Conservation (phyloP, 2,329 filamentous ascomycete genomes). For the Polytolypa hystricis region DNA sequence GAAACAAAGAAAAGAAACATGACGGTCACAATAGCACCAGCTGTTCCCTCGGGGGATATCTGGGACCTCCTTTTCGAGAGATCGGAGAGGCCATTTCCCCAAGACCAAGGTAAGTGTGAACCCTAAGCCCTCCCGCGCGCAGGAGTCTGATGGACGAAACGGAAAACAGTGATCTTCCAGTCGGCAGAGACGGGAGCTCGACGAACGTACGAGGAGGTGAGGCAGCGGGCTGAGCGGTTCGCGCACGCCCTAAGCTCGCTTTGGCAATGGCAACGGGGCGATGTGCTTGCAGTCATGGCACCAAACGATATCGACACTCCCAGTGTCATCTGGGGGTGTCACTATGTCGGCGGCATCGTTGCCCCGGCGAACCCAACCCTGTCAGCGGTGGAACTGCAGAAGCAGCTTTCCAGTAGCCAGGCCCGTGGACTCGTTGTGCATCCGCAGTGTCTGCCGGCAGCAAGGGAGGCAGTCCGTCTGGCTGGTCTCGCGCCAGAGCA, state of each 20-base stretch:
- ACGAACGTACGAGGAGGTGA: constrained; percentile 62
- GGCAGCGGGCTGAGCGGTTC: constrained; percentile 58
- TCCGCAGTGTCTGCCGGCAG: constrained; percentile 51
- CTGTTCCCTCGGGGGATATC: no score
- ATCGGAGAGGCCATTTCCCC: constrained; percentile 52
- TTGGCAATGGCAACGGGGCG: constrained; percentile 71
- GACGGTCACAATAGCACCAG: no score
- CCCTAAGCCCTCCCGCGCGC: constrained; percentile 1
- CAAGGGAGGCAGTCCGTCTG: constrained; percentile 54
- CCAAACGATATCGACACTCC: constrained; percentile 81
- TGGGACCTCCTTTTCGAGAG: constrained; percentile 70
- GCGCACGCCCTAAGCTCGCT: constrained; percentile 63
- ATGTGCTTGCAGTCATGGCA: constrained; percentile 71
- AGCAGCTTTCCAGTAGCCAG: constrained; percentile 68
- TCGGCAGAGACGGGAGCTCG: constrained; percentile 58
- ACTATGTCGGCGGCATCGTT: constrained; percentile 72
- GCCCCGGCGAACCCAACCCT: constrained; percentile 87
- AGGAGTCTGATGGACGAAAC: no score
- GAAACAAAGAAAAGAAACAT: no score
- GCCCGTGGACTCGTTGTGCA: constrained; percentile 71
- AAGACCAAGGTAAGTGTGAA: constrained; percentile 54
- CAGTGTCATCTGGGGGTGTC: constrained; percentile 61
- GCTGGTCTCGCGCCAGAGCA: constrained; percentile 62
- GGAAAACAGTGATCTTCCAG: constrained; percentile 69
- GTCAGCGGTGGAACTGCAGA: constrained; percentile 70